A percentile compares a stretch with the other conserved stretches of the same genome.
Conservation (phyloP, 306 rosid species). For the Sophora flavescens region DNA sequence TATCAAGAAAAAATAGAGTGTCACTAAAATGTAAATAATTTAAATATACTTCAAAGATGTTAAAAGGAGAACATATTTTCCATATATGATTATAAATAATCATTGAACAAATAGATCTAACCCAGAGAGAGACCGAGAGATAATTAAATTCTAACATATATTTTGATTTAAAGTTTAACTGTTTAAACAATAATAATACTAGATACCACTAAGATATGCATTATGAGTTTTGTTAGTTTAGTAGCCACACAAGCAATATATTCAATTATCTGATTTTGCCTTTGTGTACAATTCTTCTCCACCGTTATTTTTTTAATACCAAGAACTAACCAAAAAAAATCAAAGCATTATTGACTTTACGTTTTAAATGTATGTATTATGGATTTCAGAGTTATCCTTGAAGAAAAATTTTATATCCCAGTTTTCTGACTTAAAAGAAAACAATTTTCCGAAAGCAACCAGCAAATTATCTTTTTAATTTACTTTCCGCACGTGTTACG, state of each 20-base stretch:
- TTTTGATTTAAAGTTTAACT: background rate
- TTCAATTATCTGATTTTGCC: slow-evolving; percentile 5
- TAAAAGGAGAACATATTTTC: slow-evolving; percentile 6
- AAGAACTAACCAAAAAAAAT: background rate
- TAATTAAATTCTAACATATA: slow-evolving; percentile 23
- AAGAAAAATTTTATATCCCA: too few relatives aligned
- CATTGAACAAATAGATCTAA: slow-evolving; percentile 4
- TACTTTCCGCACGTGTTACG: too few relatives aligned
- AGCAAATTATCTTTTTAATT: too few relatives aligned
- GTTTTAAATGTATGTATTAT: too few relatives aligned
- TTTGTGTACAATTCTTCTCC: background rate
- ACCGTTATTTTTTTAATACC: slow-evolving; percentile 24
- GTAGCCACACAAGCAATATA: background rate
- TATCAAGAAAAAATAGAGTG: slow-evolving; percentile 2
- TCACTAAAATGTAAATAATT: slow-evolving; percentile 1
- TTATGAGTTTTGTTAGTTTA: background rate
- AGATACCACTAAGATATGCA: background rate
- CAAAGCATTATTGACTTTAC: background rate
- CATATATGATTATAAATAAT: slow-evolving; percentile 4
- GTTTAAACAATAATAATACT: slow-evolving; percentile 33
- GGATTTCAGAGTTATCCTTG: too few relatives aligned
- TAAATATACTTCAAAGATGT: slow-evolving; percentile 13
- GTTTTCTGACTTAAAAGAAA: too few relatives aligned
- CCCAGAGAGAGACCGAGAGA: background rate
- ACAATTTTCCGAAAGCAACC: too few relatives aligned